Evolutionary conservation across 2,329 filamentous ascomycete species (phyloP).

Genomic region (Didymosphaeria variabile): DNA sequence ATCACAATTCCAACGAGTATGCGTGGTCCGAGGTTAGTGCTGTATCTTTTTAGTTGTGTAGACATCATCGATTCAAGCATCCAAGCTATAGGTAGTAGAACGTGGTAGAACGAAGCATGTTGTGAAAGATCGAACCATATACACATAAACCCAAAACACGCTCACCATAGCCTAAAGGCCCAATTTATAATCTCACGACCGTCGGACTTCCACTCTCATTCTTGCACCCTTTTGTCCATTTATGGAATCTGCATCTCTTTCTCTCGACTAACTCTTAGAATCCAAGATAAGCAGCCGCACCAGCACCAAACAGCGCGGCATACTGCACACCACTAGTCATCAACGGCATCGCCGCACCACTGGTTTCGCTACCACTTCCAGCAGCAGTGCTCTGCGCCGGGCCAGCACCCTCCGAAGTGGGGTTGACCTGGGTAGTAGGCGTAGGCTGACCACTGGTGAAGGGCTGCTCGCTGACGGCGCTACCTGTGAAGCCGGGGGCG

Average conservation of each 20-base stretch:
- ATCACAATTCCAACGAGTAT: too few relatives aligned
- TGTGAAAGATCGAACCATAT: too few relatives aligned
- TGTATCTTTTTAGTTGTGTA: too few relatives aligned
- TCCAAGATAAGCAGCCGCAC: constrained; percentile 43
- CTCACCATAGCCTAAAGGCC: too few relatives aligned
- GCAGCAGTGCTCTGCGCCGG: constrained; percentile 31
- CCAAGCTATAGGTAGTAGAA: too few relatives aligned
- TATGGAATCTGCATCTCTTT: background rate
- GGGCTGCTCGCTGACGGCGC: constrained; percentile 57
- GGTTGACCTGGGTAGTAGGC: constrained; percentile 53
- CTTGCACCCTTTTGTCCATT: background rate
- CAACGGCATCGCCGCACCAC: constrained; percentile 37
- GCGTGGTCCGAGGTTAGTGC: too few relatives aligned
- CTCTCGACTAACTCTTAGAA: background rate
- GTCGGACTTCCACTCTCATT: too few relatives aligned
- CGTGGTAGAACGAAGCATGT: too few relatives aligned
- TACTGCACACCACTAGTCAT: constrained; percentile 55
- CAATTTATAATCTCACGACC: too few relatives aligned
- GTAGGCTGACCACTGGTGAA: constrained; percentile 65
- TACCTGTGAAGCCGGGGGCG: constrained; percentile 64
- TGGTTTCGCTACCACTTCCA: constrained; percentile 24
- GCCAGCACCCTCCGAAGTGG: constrained; percentile 41
- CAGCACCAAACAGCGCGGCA: constrained; percentile 59
- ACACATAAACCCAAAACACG: too few relatives aligned
- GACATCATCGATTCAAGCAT: too few relatives aligned